Conservation (phyloP, 495 filamentous ascomycete species). For the Aspergillus affinis region DNA sequence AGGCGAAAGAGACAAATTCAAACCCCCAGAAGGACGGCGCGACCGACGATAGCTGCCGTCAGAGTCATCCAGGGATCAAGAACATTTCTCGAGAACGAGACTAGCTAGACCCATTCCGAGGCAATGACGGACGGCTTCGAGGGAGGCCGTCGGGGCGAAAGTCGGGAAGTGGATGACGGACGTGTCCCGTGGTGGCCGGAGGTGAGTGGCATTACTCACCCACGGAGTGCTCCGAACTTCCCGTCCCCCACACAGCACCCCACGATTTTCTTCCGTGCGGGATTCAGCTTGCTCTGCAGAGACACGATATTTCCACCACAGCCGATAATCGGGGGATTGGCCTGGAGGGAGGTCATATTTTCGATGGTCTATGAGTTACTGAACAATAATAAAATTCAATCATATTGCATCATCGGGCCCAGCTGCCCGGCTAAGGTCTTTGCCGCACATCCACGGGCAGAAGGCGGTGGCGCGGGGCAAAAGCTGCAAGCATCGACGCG, state of each 20-base stretch:
- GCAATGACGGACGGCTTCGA: slow-evolving; percentile 6
- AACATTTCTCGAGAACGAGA: background rate
- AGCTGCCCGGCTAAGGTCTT: slow-evolving; percentile 14
- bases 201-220: background rate
- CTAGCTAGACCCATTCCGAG: slow-evolving; percentile 22
- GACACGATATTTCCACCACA: slow-evolving; percentile 4
- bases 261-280: too few species aligned
- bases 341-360: too few species aligned
- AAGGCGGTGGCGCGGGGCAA: slow-evolving; percentile 14
- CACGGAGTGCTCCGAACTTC: background rate
- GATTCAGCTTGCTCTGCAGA: too few species aligned
- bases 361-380: too few species aligned
- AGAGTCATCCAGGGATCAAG: too few species aligned
- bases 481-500: background rate
- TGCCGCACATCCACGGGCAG: slow-evolving; percentile 2
- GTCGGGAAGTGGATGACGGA: slow-evolving; percentile 21
- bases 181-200: background rate
- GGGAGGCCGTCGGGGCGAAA: slow-evolving; percentile 17
- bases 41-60: background rate
- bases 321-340: background rate
- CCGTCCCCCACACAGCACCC: background rate
- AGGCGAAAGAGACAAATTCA: too few species aligned
- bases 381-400: too few species aligned
- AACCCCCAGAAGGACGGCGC: too few species aligned
- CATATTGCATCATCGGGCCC: background rate